Evolutionary conservation across 1,139 yeast species (phyloP).

Genomic region (Taiozyma sp.): DNA sequence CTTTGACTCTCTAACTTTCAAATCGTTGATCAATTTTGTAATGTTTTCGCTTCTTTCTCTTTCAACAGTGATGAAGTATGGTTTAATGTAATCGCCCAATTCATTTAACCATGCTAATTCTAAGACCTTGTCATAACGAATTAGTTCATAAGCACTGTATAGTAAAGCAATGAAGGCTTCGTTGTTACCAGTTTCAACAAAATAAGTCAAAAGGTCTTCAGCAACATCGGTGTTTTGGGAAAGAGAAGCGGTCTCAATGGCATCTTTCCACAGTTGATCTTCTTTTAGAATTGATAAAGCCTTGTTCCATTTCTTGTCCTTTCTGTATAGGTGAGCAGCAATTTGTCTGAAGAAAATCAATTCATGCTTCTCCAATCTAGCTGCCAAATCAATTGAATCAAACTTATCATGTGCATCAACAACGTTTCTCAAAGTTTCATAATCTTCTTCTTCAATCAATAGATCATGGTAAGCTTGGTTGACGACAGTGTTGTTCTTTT

Average conservation of each 20-base stretch:
- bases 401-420: slow-evolving; percentile 89
- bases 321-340: slow-evolving; percentile 89
- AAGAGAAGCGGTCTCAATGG: slow-evolving; percentile 86
- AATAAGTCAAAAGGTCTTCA: slow-evolving; percentile 83
- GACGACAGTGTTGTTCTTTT: slow-evolving; percentile 85
- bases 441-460: slow-evolving; percentile 93
- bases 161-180: slow-evolving; percentile 92
- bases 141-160: slow-evolving; percentile 77
- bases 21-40: slow-evolving; percentile 61
- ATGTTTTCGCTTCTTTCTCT: slow-evolving; percentile 71
- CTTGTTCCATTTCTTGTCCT: slow-evolving; percentile 90
- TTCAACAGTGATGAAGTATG: slow-evolving; percentile 79
- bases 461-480: slow-evolving; percentile 94
- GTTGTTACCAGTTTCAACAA: slow-evolving; percentile 95
- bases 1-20: slow-evolving; percentile 55
- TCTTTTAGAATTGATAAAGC: slow-evolving; percentile 83
- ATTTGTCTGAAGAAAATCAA: slow-evolving; percentile 91
- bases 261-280: slow-evolving; percentile 93
- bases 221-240: slow-evolving; percentile 78
- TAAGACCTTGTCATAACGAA: slow-evolving; percentile 76
- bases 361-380: slow-evolving; percentile 87
- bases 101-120: slow-evolving; percentile 91
- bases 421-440: slow-evolving; percentile 80
- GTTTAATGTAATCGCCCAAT: slow-evolving; percentile 78
- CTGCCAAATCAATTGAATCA: slow-evolving; percentile 89